phyloP scores from a whole-genome alignment of 768 basidiomycete genomes.

The Tremella fuciformis region DNA sequence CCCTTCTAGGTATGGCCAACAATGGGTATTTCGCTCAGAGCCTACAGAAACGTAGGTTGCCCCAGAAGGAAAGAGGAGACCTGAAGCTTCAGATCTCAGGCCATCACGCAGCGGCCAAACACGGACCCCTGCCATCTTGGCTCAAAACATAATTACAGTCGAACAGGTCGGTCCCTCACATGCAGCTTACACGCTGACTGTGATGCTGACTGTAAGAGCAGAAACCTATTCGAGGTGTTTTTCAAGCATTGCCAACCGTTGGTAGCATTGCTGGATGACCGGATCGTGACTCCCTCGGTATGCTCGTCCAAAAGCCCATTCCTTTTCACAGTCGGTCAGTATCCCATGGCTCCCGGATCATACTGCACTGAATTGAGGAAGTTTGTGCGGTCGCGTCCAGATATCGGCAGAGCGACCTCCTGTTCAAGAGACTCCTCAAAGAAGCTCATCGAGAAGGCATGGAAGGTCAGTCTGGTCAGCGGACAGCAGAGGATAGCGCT shows the following conservation, averaged over 20 bases:
- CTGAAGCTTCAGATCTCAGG: neutral
- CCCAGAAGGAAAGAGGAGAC: neutral
- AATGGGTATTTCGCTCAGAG: slow-evolving; percentile 2
- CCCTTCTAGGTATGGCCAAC: slow-evolving; percentile 5
- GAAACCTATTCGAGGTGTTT: slow-evolving; percentile 1
- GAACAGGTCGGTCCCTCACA: neutral
- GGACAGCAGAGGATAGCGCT: neutral
- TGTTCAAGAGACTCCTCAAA: neutral
- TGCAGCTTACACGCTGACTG: neutral
- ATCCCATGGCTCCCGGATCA: neutral
- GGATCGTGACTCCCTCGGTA: neutral
- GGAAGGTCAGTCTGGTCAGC: neutral
- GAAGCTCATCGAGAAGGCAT: slow-evolving; percentile 6
- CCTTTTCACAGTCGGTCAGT: slow-evolving; percentile 1
- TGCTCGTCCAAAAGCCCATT: slow-evolving; percentile 4
- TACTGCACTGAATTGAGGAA: neutral
- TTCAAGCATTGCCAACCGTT: neutral
- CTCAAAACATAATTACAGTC: neutral
- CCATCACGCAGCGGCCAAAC: neutral
- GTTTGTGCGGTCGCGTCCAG: neutral
- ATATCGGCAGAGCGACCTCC: slow-evolving; percentile 4
- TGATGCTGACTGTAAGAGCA: neutral
- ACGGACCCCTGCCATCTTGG: neutral
- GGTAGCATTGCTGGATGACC: neutral
- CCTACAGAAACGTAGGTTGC: neutral